Conservation (phyloP, 225 moss, liverwort and hornwort genomes). For the Thuidium tamariscinum region DNA sequence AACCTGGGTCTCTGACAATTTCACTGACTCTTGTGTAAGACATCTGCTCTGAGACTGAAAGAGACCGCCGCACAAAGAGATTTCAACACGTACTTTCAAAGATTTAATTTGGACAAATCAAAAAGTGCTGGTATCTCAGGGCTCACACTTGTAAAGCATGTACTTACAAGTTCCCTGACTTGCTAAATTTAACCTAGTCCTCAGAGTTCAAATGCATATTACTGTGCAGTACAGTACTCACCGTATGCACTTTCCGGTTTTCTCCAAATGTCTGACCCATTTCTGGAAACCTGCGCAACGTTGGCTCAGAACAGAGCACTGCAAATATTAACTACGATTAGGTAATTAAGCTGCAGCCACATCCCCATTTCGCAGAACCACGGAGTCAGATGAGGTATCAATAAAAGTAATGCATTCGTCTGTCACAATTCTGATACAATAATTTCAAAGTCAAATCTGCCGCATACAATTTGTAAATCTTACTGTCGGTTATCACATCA, state of each 20-base stretch:
- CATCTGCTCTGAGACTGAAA: background rate
- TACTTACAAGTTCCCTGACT: background rate
- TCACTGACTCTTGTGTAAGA: background rate
- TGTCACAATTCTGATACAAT: background rate
- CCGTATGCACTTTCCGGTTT: background rate
- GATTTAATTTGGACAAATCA: background rate
- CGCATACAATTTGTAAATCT: background rate
- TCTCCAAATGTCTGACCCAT: background rate
- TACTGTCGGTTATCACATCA: background rate
- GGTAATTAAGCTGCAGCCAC: background rate
- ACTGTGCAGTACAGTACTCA: background rate
- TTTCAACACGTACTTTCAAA: background rate
- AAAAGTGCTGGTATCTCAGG: background rate
- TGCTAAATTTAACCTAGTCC: background rate
- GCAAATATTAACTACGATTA: background rate
- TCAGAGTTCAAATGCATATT: background rate
- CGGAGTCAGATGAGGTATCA: background rate
- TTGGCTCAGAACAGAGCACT: background rate
- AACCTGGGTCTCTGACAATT: background rate
- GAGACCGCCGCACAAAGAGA: background rate
- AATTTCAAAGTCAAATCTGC: background rate
- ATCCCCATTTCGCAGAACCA: background rate
- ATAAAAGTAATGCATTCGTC: background rate
- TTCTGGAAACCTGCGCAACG: background rate
- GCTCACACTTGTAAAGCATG: background rate